A percentile compares a stretch with the other conserved stretches of the same genome.
Conservation (phyloP, 768 basidiomycete genomes). For the Agrocybe praecox region DNA sequence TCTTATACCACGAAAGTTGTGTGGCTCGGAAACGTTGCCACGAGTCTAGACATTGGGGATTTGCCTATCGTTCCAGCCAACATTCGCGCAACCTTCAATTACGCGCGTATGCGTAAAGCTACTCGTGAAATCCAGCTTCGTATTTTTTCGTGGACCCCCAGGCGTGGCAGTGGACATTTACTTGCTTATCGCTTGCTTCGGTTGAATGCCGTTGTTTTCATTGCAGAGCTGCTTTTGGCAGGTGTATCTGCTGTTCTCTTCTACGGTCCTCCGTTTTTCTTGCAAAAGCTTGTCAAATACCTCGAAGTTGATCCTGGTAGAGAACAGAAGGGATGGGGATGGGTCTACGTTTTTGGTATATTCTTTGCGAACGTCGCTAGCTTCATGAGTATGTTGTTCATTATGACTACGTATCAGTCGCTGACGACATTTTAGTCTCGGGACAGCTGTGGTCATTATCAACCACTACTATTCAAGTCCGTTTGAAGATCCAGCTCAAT, state of each 20-base stretch:
- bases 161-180: slow-evolving; percentile 17
- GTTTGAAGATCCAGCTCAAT: slow-evolving; percentile 20
- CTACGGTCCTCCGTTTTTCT: slow-evolving; percentile 40
- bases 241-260: slow-evolving; percentile 20
- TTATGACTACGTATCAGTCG: not conserved
- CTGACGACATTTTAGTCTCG: slow-evolving; percentile 8
- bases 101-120: slow-evolving; percentile 8
- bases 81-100: slow-evolving; percentile 13
- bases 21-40: slow-evolving; percentile 12
- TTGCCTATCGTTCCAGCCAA: slow-evolving; percentile 14
- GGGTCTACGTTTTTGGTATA: slow-evolving; percentile 44
- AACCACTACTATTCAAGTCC: slow-evolving; percentile 16
- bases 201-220: slow-evolving; percentile 12
- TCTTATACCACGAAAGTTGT: slow-evolving; percentile 14
- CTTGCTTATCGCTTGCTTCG: slow-evolving; percentile 17
- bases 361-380: slow-evolving; percentile 19
- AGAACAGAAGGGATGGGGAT: slow-evolving; percentile 61
- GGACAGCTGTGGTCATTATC: slow-evolving; percentile 20
- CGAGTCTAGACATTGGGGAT: slow-evolving; percentile 13
- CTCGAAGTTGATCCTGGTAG: slow-evolving; percentile 60
- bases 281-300: slow-evolving; percentile 58
- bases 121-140: slow-evolving; percentile 31
- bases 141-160: slow-evolving; percentile 35
- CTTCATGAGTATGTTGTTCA: slow-evolving; percentile 15
- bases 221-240: slow-evolving; percentile 13